These are phyloP conservation scores for Mucor irregularis DNA, from an alignment of 371 early-diverging fungal genomes.

Conservation along the genomic window DNA sequence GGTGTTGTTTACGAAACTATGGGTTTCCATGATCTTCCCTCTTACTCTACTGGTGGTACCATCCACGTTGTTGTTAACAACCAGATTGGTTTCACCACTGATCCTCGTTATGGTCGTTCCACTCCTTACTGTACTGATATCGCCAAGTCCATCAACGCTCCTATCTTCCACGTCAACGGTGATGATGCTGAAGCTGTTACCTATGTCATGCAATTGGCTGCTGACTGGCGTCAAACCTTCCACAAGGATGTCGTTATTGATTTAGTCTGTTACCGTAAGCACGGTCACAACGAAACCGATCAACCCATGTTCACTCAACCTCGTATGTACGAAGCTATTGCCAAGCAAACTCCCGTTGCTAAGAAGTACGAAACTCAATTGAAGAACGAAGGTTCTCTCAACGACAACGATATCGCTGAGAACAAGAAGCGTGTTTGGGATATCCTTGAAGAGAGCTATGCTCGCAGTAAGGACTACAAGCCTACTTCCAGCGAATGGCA, in stretches of 20 bases:
- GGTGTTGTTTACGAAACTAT: conserved; percentile 97
- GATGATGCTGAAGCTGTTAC: conserved; percentile 97
- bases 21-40: conserved; percentile 92
- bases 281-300: conserved; percentile 98
- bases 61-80: conserved; percentile 98
- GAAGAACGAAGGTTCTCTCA: conserved; percentile 82
- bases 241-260: conserved; percentile 96
- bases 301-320: conserved; percentile 98
- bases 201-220: conserved; percentile 89
- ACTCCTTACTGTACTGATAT: conserved; percentile 97
- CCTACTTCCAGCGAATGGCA: conserved; percentile 92
- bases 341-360: conserved; percentile 78
- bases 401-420: conserved; percentile 75
- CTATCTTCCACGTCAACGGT: conserved; percentile 97
- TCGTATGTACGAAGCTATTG: conserved; percentile 92
- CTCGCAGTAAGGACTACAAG: conserved; percentile 86
- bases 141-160: conserved; percentile 94
- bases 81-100: conserved; percentile 99
- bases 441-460: conserved; percentile 88
- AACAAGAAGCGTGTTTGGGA: conserved; percentile 90
- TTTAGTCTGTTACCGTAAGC: conserved; percentile 93
- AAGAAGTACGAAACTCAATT: conserved; percentile 84
- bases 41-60: conserved; percentile 94
- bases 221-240: conserved; percentile 94
- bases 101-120: conserved; percentile 92